Evolutionary conservation across 257 asterid genomes (phyloP).

Genomic region (Solanum infundibuliforme): DNA sequence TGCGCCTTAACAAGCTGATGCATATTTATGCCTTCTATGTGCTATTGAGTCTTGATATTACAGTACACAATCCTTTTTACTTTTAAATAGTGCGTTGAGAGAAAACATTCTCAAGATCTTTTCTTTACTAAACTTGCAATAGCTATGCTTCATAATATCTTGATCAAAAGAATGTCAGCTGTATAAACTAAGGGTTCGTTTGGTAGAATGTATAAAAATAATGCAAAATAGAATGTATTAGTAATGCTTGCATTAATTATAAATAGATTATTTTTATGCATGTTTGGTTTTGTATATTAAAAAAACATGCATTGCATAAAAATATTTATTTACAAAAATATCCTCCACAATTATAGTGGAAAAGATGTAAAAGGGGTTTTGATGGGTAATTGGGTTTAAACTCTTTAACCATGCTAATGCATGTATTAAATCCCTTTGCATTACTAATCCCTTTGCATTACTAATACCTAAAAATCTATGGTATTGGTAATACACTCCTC

Average conservation of each 20-base stretch:
- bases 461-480: background rate
- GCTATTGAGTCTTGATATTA: background rate
- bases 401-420: no score
- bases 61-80: background rate
- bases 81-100: background rate
- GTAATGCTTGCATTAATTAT: background rate
- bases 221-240: no score
- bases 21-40: background rate
- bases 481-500: background rate
- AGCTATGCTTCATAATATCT: background rate
- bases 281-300: background rate
- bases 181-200: background rate
- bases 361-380: no score
- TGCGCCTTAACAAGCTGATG: background rate
- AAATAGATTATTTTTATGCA: background rate
- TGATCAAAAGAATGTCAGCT: background rate
- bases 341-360: no score
- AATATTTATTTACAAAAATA: no score
- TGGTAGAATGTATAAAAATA: no score
- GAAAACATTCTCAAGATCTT: background rate
- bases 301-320: background rate
- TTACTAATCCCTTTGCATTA: background rate
- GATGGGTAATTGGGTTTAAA: no score
- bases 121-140: background rate
- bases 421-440: background rate